Evolutionary conservation across 257 asterid species (phyloP).

Genomic region (Eustoma russellianum): DNA sequence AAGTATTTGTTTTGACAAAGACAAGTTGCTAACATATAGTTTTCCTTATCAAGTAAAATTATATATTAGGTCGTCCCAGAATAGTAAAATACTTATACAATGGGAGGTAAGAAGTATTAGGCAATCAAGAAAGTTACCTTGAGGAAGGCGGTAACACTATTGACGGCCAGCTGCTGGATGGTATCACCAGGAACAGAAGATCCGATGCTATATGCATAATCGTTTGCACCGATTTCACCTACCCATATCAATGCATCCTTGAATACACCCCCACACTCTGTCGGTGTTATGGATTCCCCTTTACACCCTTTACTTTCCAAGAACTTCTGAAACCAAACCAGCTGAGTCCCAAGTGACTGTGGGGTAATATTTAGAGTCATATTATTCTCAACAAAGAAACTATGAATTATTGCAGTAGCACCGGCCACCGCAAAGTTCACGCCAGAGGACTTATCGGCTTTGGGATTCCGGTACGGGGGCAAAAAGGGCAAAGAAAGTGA

Average conservation of each 20-base stretch:
- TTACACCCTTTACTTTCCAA: slow-evolving; percentile 45
- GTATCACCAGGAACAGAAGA: slow-evolving; percentile 35
- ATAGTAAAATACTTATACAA: too few relatives aligned
- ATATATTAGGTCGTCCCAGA: too few relatives aligned
- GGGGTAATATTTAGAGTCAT: slow-evolving; percentile 47
- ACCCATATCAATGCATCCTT: slow-evolving; percentile 63
- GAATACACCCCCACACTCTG: slow-evolving; percentile 30
- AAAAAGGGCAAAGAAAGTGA: slow-evolving; percentile 49
- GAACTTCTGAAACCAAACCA: slow-evolving; percentile 40
- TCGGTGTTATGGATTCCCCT: slow-evolving; percentile 17
- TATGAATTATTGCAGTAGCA: slow-evolving; percentile 56
- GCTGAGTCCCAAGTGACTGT: slow-evolving; percentile 56
- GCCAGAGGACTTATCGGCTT: slow-evolving; percentile 30
- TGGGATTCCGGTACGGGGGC: slow-evolving; percentile 39
- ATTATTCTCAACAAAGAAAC: slow-evolving; percentile 50
- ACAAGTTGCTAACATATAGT: too few relatives aligned
- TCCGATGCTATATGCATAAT: slow-evolving; percentile 59
- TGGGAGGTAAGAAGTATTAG: too few relatives aligned
- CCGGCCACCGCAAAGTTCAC: slow-evolving; percentile 82
- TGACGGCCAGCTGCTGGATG: slow-evolving; percentile 51
- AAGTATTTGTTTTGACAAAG: too few relatives aligned
- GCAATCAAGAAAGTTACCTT: slow-evolving; percentile 34
- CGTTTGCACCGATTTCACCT: slow-evolving; percentile 74
- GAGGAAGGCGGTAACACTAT: slow-evolving; percentile 35
- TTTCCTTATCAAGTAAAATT: too few relatives aligned